A percentile compares a stretch with the other conserved stretches of the same genome.
phyloP scores from a whole-genome alignment of 371 early-diverging fungal genomes.

The Blakeslea trispora region DNA sequence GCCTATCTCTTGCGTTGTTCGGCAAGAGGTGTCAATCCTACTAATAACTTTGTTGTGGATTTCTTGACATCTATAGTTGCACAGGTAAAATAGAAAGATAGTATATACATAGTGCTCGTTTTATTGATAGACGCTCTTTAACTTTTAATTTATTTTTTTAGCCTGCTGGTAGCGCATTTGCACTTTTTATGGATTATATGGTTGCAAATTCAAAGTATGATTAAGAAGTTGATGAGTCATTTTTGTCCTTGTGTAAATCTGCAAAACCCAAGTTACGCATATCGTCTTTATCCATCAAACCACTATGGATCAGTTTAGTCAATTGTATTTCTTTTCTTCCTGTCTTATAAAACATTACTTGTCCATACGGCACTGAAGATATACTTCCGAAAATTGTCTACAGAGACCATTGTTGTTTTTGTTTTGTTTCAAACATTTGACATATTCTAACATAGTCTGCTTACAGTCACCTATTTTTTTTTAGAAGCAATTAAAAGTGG shows the following conservation, averaged over 20 bases:
- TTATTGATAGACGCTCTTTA: too few species aligned
- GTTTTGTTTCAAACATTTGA: slow-evolving; percentile 71
- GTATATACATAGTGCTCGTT: not conserved
- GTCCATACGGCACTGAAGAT: slow-evolving; percentile 85
- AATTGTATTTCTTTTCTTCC: too few species aligned
- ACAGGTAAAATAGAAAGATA: slow-evolving; percentile 30
- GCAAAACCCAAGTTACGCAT: slow-evolving; percentile 74
- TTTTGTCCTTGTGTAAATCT: slow-evolving; percentile 26
- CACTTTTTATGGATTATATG: slow-evolving; percentile 46
- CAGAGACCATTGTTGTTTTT: slow-evolving; percentile 69
- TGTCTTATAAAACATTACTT: slow-evolving; percentile 51
- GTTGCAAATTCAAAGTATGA: slow-evolving; percentile 31
- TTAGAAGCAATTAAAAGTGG: not conserved
- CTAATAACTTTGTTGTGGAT: slow-evolving; percentile 47
- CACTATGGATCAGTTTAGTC: slow-evolving; percentile 34
- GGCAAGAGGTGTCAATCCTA: slow-evolving; percentile 47
- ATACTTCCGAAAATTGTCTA: slow-evolving; percentile 67
- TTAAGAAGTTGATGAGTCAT: slow-evolving; percentile 1
- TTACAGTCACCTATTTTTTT: slow-evolving; percentile 68
- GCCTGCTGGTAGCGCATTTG: slow-evolving; percentile 48
- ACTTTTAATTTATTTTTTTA: slow-evolving; percentile 17
- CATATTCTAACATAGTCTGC: slow-evolving; percentile 68
- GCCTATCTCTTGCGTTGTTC: slow-evolving; percentile 52
- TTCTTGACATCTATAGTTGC: slow-evolving; percentile 37
- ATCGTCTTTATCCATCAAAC: slow-evolving; percentile 71